Percentiles rank a stretch among this genome's conserved stretches.
Conservation (phyloP, 345 rosid genomes). For the Syzygium aromaticum region DNA sequence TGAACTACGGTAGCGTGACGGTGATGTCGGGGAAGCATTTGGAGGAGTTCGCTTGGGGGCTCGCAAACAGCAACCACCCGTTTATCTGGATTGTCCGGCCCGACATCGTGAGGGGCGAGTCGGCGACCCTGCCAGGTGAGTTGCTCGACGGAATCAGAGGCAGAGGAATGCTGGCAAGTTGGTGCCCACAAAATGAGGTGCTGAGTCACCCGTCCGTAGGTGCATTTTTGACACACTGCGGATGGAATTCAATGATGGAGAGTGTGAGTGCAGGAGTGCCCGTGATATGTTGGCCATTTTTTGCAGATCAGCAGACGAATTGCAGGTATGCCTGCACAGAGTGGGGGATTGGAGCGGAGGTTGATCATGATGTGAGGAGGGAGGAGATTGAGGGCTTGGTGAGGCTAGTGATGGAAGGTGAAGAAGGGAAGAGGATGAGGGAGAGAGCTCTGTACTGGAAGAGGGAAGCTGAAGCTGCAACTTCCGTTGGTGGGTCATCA, state of each 20-base stretch:
- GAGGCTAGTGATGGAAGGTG: constrained; percentile 5
- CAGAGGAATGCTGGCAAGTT: not conserved
- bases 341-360: constrained; percentile 18
- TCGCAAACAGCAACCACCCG: constrained; percentile 1
- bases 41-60: constrained; percentile 10
- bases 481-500: not conserved
- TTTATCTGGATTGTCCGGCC: constrained; percentile 15
- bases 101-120: constrained; percentile 6
- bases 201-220: constrained; percentile 3
- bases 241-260: constrained; percentile 1
- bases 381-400: constrained; percentile 3
- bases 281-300: not conserved
- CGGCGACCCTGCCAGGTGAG: not conserved
- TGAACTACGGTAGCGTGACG: constrained; percentile 10
- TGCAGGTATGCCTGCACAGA: constrained; percentile 11
- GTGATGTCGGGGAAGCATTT: not conserved
- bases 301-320: constrained; percentile 19
- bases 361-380: constrained; percentile 8
- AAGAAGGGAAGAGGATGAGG: constrained; percentile 3
- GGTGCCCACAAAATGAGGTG: constrained; percentile 10
- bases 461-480: not conserved
- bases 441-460: constrained; percentile 2
- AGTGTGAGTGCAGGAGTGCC: constrained; percentile 6
- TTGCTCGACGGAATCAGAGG: not conserved
- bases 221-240: not conserved